phyloP scores from a whole-genome alignment of 495 filamentous ascomycete genomes.

The Glonium stellatum region DNA sequence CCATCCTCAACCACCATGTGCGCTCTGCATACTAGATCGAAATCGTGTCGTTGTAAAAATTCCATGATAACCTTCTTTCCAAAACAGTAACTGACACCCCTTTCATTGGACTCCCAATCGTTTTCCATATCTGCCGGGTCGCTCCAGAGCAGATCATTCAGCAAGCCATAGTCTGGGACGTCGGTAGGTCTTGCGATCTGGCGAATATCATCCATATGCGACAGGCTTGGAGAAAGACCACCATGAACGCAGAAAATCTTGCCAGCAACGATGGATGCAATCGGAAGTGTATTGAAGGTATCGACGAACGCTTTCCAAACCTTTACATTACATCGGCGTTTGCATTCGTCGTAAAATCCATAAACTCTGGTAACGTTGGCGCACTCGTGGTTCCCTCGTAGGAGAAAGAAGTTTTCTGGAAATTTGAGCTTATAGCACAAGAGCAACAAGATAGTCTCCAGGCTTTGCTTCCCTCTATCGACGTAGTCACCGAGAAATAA shows the following conservation, averaged over 20 bases:
- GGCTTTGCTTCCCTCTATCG: conserved; percentile 91
- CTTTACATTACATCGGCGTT: conserved; percentile 94
- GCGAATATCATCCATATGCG: conserved; percentile 97
- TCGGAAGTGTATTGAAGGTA: conserved; percentile 93
- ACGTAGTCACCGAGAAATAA: conserved; percentile 98
- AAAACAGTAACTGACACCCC: conserved; percentile 97
- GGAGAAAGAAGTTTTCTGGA: conserved; percentile 96
- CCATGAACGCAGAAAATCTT: conserved; percentile 99
- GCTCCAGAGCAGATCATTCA: conserved; percentile 96
- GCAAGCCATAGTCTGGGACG: conserved; percentile 91
- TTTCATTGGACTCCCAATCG: conserved; percentile 96
- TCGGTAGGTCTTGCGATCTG: conserved; percentile 94
- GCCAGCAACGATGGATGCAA: conserved; percentile 90
- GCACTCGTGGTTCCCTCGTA: conserved; percentile 96
- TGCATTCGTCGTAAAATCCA: conserved; percentile 99
- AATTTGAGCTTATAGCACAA: conserved; percentile 98
- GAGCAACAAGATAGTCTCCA: conserved; percentile 93
- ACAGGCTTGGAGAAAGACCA: conserved; percentile 82
- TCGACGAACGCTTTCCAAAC: conserved; percentile 99
- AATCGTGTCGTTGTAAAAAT: conserved; percentile 90
- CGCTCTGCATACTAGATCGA: conserved; percentile 92
- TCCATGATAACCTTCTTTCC: conserved; percentile 98
- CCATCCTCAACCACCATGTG: conserved; percentile 99
- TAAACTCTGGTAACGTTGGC: conserved; percentile 98
- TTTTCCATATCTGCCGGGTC: conserved; percentile 96